Base-by-base conservation (phyloP, 2,329 filamentous ascomycete genomes). In the Colletotrichum costaricense region DNA sequence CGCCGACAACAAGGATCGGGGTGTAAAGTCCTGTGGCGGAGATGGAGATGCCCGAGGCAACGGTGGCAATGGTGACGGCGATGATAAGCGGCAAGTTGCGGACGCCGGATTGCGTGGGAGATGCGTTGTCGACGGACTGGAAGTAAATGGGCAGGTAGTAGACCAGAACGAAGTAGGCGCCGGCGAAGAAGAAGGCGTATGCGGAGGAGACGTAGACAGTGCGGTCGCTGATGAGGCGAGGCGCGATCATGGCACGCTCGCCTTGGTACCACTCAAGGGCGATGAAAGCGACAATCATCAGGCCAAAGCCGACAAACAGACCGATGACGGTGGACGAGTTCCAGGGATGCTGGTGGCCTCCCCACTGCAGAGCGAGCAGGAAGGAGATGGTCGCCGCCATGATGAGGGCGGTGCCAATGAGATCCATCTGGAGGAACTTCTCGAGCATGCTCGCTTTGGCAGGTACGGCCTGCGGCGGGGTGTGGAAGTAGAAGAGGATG, bases 81-180 rank as follows among this genome's bases (percentile, higher is more conserved):
- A 86, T 80, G 70, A 82, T 84, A 49, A 85, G 80, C 3, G 87
- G 84, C 26, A 88, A 76, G 76, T 85, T 86, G n/a, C 82, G 81
- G 42, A 88, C 82, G 30, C 85, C 86, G 26, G 80, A 82, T 6
- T 79, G 77, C 9, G 82, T 84, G 7, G 85, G 84, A 11, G 77
- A 80, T 8, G 80, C 81, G 14, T 82, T 83, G 69, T 82, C 81
- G 68, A 89, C 79, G 73, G 81, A 81, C 77, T 84, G 82, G 78
- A 84, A 84, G 78, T 86, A 88, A 76, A 88, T 83, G 16, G 86
- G 86, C 8, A 88, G 80, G 76, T 85, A 86, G 79, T 86, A 87
- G 22, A 87, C 80, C 52, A 85, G 78, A 1, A 85, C 76, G 78
- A 86, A 87, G 79, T 84, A 87, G 30, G 79, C 77, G 3, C 84